Conservation (phyloP, 139 green algal species). For the Nannochloris sp. region DNA sequence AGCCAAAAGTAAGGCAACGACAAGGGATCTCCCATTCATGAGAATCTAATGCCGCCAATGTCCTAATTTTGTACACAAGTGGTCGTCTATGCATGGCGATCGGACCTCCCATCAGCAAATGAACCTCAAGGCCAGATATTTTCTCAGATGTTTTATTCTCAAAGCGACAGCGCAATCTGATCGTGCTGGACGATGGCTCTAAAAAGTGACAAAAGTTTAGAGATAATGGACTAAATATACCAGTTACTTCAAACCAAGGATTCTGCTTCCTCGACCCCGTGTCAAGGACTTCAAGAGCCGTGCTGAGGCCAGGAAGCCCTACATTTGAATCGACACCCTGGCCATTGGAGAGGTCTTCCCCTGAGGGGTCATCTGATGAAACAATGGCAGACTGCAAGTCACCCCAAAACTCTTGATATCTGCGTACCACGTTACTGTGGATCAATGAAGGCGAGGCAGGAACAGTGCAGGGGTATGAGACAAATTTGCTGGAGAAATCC, state of each 20-base stretch:
- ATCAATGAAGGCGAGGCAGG: constrained; percentile 17
- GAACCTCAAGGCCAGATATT: constrained; percentile 22
- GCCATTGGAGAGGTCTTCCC: constrained; percentile 7
- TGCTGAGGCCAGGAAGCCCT: constrained; percentile 5
- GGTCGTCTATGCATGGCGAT: constrained; percentile 17
- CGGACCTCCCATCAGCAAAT: constrained; percentile 17
- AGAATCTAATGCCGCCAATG: constrained; percentile 4
- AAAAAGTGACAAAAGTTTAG: constrained; percentile 15
- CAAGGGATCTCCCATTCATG: constrained; percentile 18
- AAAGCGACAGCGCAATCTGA: constrained; percentile 18
- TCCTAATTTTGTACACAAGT: constrained; percentile 15
- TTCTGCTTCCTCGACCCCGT: no score
- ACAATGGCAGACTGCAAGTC: constrained; percentile 20
- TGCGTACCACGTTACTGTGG: background rate
- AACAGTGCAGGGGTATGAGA: constrained; percentile 27
- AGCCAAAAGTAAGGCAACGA: constrained; percentile 19
- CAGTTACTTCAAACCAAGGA: constrained; percentile 11
- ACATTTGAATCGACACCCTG: constrained; percentile 10
- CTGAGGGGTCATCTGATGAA: background rate
- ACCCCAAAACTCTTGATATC: constrained; percentile 18
- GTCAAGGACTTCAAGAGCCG: no score
- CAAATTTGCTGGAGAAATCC: background rate
- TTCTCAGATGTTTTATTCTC: constrained; percentile 23
- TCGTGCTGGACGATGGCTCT: constrained; percentile 5
- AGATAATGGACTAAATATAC: constrained; percentile 11